Conservation (phyloP, 2,329 filamentous ascomycete species). For the Fusarium sp. region DNA sequence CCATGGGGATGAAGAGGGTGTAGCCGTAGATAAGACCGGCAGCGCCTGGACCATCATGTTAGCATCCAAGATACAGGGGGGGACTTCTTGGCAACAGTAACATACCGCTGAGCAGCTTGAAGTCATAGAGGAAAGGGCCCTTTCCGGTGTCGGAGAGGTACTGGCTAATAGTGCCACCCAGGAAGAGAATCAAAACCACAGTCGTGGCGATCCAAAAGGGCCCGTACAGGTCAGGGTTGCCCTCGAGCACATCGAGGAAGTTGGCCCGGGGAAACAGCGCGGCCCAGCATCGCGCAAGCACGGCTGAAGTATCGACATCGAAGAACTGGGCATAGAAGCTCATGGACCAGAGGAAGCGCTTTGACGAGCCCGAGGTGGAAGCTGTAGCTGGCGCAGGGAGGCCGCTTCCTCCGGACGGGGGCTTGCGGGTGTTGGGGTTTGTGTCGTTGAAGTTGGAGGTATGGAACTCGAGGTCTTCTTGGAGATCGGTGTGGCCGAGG, state of each 20-base stretch:
- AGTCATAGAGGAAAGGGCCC: conserved; percentile 89
- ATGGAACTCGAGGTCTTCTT: conserved; percentile 99
- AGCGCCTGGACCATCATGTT: conserved; percentile 65
- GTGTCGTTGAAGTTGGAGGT: conserved; percentile 83
- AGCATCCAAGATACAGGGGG: conserved; percentile 7
- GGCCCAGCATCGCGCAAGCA: conserved; percentile 86
- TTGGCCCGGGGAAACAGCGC: conserved; percentile 92
- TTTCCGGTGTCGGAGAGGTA: conserved; percentile 79
- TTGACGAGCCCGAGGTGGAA: conserved; percentile 63
- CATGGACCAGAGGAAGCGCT: conserved; percentile 92
- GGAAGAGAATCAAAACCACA: conserved; percentile 93
- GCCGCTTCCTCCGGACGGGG: conserved; percentile 57
- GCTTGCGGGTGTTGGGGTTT: conserved; percentile 62
- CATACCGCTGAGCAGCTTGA: conserved; percentile 84
- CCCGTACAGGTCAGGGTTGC: conserved; percentile 95
- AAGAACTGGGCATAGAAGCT: conserved; percentile 98
- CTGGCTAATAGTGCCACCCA: conserved; percentile 94
- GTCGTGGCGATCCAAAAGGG: conserved; percentile 99
- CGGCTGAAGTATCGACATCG: conserved; percentile 94
- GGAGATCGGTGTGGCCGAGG: conserved; percentile 96
- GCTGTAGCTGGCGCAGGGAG: conserved; percentile 71
- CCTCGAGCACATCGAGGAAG: conserved; percentile 96
- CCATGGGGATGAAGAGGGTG: conserved; percentile 86
- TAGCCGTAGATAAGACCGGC: conserved; percentile 97
- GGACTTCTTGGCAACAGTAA: conserved; percentile 15